Percentiles rank a stretch among this genome's conserved stretches.
phyloP scores from a whole-genome alignment of 192 early-diverging fungal genomes.

The Coemansia sp. region DNA sequence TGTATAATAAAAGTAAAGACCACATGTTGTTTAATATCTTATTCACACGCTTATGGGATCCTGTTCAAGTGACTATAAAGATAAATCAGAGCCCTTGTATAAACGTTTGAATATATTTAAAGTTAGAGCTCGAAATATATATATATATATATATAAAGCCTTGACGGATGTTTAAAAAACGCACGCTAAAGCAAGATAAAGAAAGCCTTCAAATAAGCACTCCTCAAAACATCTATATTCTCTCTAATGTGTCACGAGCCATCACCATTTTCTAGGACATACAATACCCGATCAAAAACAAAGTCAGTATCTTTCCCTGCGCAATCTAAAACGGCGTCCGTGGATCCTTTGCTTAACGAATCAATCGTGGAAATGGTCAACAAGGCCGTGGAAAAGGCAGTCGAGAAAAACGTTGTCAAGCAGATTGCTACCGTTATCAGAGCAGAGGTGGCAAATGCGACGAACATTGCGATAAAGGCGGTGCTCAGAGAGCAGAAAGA shows the following conservation, averaged over 20 bases:
- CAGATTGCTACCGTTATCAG: neutral
- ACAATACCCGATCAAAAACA: neutral
- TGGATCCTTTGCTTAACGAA: neutral
- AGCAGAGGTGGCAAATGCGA: conserved; percentile 3
- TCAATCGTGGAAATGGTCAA: neutral
- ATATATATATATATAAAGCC: too few species aligned
- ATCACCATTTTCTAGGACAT: neutral
- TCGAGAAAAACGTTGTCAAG: neutral
- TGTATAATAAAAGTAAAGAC: too few species aligned
- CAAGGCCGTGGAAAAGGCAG: neutral
- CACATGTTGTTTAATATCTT: neutral
- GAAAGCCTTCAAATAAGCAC: neutral
- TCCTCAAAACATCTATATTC: neutral
- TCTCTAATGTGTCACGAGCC: neutral
- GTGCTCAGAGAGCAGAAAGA: neutral
- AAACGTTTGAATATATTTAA: neutral
- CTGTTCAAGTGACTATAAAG: neutral
- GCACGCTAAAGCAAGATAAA: too few species aligned
- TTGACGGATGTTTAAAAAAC: too few species aligned
- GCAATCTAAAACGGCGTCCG: neutral
- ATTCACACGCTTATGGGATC: neutral
- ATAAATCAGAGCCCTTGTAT: neutral
- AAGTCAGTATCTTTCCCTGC: neutral
- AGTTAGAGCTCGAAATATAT: too few species aligned
- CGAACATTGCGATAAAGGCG: neutral